Conservation (phyloP, 257 asterid species). For the Nicotiana knightiana region DNA sequence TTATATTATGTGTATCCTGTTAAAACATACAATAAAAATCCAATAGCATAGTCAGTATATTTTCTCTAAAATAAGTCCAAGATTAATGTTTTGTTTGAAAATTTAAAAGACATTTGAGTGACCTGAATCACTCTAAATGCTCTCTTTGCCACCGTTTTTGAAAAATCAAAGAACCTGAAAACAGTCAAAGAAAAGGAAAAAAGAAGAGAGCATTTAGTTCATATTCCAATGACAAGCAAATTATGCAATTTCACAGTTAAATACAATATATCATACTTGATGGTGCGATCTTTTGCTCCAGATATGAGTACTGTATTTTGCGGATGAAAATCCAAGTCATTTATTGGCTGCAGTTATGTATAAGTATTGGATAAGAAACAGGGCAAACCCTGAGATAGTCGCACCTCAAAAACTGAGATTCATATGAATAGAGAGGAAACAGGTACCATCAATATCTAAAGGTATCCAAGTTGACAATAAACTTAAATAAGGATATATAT, state of each 20-base stretch:
- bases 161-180: constrained; percentile 84
- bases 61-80: background rate
- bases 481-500: background rate
- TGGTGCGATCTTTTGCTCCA: constrained; percentile 87
- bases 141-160: constrained; percentile 66
- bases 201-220: constrained; percentile 9
- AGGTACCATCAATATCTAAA: background rate
- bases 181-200: background rate
- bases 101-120: background rate
- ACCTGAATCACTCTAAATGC: constrained; percentile 86
- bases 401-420: background rate
- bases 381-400: background rate
- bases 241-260: constrained; percentile 13
- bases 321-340: constrained; percentile 93
- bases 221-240: background rate
- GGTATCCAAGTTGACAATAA: background rate
- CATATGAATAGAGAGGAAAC: background rate
- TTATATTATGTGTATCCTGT: constrained; percentile 73
- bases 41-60: constrained; percentile 2
- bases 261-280: constrained; percentile 45
- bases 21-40: constrained; percentile 9
- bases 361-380: constrained; percentile 16
- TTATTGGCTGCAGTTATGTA: constrained; percentile 64
- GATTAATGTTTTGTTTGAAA: constrained; percentile 14
- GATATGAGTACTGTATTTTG: constrained; percentile 67